phyloP scores from a whole-genome alignment of 2,329 filamentous ascomycete genomes.

The Ustulina deusta region DNA sequence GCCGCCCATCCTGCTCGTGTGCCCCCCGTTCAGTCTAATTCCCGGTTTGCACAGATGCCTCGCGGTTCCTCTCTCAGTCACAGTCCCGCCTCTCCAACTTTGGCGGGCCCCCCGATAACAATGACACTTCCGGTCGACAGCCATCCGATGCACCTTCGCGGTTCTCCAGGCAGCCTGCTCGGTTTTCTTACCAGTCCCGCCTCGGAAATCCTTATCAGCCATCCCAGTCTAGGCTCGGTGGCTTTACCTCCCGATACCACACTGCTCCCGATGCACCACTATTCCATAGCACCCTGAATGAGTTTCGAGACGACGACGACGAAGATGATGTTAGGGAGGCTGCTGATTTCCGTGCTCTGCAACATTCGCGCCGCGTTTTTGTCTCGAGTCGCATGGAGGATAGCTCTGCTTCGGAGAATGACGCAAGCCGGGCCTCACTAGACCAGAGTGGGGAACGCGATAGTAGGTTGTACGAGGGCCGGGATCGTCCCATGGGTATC shows the following conservation, averaged over 20 bases:
- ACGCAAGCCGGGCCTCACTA: constrained; percentile 68
- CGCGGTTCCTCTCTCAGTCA: constrained; percentile 94
- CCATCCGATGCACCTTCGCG: constrained; percentile 47
- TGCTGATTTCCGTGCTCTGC: constrained; percentile 92
- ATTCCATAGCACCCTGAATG: constrained; percentile 92
- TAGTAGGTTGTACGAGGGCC: constrained; percentile 59
- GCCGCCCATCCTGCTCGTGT: constrained; percentile 52
- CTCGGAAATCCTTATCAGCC: constrained; percentile 83
- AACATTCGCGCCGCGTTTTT: constrained; percentile 89
- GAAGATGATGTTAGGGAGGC: constrained; percentile 93
- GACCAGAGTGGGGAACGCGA: constrained; percentile 66
- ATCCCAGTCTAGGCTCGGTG: constrained; percentile 79
- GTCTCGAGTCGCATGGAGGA: constrained; percentile 85
- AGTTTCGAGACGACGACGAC: constrained; percentile 92
- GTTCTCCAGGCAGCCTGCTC: constrained; percentile 48
- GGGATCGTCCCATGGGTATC: constrained; percentile 65
- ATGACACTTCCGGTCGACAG: constrained; percentile 53
- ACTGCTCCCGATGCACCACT: constrained; percentile 83
- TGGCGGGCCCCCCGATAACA: constrained; percentile 66
- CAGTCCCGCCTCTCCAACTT: constrained; percentile 87
- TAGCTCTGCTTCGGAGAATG: constrained; percentile 84
- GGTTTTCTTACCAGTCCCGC: constrained; percentile 49
- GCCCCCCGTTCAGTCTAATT: constrained; percentile 36
- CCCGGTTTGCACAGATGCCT: constrained; percentile 77
- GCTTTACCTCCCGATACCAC: constrained; percentile 83